phyloP scores from a whole-genome alignment of 169 alveolate genomes.

The Plasmodium knowlesi region DNA sequence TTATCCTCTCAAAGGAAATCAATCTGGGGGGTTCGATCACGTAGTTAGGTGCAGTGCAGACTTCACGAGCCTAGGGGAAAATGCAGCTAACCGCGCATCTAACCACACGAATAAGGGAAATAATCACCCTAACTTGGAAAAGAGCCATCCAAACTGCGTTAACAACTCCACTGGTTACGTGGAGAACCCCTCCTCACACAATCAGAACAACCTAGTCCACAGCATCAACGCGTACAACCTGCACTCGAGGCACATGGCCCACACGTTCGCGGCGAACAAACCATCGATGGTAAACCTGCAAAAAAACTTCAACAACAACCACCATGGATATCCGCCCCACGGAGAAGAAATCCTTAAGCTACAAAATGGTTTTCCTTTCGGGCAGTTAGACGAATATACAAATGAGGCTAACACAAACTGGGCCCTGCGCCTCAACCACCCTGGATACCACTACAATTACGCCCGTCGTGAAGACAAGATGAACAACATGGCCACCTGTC shows the following conservation, averaged over 20 bases:
- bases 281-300: background rate
- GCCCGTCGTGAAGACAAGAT: background rate
- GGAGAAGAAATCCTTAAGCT: background rate
- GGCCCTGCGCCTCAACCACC: background rate
- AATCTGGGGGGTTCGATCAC: background rate
- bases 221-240: slow-evolving; percentile 18
- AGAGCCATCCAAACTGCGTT: background rate
- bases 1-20: background rate
- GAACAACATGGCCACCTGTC: background rate
- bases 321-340: background rate
- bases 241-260: slow-evolving; percentile 1
- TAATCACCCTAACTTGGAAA: background rate
- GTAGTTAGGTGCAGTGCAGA: background rate
- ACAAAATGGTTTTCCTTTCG: background rate
- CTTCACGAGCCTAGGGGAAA: background rate
- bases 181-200: slow-evolving; percentile 1
- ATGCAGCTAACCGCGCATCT: background rate
- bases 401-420: background rate
- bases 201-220: slow-evolving; percentile 13
- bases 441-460: background rate
- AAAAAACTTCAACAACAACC: background rate
- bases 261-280: background rate
- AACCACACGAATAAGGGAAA: background rate
- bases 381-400: background rate
- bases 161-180: background rate